phyloP scores from a whole-genome alignment of 768 basidiomycete species.

The Exsudoporus frostii region DNA sequence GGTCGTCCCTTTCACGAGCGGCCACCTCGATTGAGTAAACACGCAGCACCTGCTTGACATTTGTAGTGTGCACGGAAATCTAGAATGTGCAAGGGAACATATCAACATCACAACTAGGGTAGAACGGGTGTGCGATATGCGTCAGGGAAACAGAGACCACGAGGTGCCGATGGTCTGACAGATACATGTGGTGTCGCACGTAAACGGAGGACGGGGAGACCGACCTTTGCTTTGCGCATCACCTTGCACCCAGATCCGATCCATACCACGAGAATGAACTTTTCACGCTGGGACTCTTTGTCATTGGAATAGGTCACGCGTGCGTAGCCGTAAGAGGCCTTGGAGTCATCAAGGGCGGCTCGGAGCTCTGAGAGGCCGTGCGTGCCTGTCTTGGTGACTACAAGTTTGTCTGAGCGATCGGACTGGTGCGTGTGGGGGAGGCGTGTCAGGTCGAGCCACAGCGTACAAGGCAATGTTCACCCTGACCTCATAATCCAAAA shows the following conservation, averaged over 20 bases:
- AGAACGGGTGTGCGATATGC: slow-evolving; percentile 24
- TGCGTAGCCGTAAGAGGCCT: slow-evolving; percentile 81
- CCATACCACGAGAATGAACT: slow-evolving; percentile 84
- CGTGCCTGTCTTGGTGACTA: slow-evolving; percentile 72
- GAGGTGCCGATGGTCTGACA: slow-evolving; percentile 8
- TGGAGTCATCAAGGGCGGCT: slow-evolving; percentile 63
- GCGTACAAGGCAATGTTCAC: not conserved
- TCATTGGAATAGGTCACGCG: slow-evolving; percentile 85
- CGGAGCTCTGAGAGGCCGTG: slow-evolving; percentile 79
- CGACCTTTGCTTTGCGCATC: slow-evolving; percentile 89
- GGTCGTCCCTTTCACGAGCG: slow-evolving; percentile 77
- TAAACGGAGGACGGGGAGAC: slow-evolving; percentile 23
- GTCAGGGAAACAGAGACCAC: slow-evolving; percentile 5
- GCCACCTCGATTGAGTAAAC: slow-evolving; percentile 86
- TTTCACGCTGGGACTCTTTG: slow-evolving; percentile 83
- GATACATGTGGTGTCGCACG: slow-evolving; percentile 17
- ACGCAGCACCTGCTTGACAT: slow-evolving; percentile 79
- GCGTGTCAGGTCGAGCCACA: slow-evolving; percentile 16
- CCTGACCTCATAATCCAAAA: slow-evolving; percentile 82
- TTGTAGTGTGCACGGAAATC: slow-evolving; percentile 90
- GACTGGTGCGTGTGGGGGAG: slow-evolving; percentile 36
- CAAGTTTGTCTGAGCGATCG: slow-evolving; percentile 79
- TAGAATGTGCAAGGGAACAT: slow-evolving; percentile 32
- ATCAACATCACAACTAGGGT: slow-evolving; percentile 22
- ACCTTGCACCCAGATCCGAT: slow-evolving; percentile 81